These are phyloP conservation scores for Epichloe amarillans DNA, from an alignment of 2,329 filamentous ascomycete genomes.

Conservation along the genomic window DNA sequence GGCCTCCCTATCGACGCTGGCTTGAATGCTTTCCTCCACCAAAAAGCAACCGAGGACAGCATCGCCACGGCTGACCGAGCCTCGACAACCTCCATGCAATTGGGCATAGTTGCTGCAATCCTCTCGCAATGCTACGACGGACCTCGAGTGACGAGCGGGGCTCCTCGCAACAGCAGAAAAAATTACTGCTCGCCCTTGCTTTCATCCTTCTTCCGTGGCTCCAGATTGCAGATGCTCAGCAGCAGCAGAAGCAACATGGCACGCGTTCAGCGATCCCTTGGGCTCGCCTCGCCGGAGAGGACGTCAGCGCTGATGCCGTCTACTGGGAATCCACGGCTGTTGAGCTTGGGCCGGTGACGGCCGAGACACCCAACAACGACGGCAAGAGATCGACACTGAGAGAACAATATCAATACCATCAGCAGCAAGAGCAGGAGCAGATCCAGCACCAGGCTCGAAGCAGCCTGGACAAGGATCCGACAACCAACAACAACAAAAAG, in stretches of 20 bases:
- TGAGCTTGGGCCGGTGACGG: slow-evolving; percentile 10
- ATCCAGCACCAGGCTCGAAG: slow-evolving; percentile 10
- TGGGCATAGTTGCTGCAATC: neutral
- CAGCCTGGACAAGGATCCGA: slow-evolving; percentile 2
- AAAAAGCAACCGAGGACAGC: slow-evolving; percentile 1
- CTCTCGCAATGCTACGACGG: slow-evolving; percentile 45
- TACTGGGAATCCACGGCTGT: slow-evolving; percentile 20
- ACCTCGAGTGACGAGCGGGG: slow-evolving; percentile 44
- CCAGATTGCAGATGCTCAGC: slow-evolving; percentile 47
- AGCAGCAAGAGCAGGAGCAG: slow-evolving; percentile 10
- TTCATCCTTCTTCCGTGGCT: slow-evolving; percentile 43
- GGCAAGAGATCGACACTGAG: neutral
- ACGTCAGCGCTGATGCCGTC: neutral
- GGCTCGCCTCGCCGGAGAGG: neutral
- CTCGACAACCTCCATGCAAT: slow-evolving; percentile 3
- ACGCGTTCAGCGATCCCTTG: slow-evolving; percentile 2
- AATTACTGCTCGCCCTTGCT: slow-evolving; percentile 40
- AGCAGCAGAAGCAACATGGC: slow-evolving; percentile 35
- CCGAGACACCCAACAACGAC: slow-evolving; percentile 13
- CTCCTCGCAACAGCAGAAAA: slow-evolving; percentile 29
- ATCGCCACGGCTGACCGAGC: neutral
- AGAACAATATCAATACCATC: slow-evolving; percentile 4
- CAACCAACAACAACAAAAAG: slow-evolving; percentile 14
- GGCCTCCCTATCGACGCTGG: neutral
- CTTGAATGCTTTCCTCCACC: slow-evolving; percentile 2